Conservation (phyloP, 345 rosid genomes). For the Eucalyptus pauciflora region DNA sequence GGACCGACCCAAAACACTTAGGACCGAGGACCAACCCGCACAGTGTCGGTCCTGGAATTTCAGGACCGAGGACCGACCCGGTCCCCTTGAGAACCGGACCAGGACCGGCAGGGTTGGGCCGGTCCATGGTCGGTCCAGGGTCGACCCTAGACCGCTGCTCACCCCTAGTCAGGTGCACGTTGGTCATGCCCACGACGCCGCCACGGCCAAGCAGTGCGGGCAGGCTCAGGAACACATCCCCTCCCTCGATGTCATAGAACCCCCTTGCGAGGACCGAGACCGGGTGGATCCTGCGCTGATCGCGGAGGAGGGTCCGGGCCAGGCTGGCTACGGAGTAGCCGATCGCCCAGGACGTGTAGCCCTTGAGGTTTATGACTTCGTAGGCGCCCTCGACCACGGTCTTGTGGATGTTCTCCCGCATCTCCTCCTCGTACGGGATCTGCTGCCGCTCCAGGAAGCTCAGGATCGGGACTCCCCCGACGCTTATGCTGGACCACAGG, state of each 20-base stretch:
- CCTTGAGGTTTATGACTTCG: slow-evolving; percentile 76
- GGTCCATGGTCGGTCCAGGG: too few relatives aligned
- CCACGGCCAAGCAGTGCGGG: slow-evolving; percentile 73
- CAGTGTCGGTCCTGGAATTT: too few relatives aligned
- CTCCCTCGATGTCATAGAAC: slow-evolving; percentile 54
- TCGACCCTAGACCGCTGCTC: too few relatives aligned
- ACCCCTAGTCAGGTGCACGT: slow-evolving; percentile 64
- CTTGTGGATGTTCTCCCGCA: slow-evolving; percentile 67
- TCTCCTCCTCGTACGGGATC: slow-evolving; percentile 67
- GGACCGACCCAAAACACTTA: too few relatives aligned
- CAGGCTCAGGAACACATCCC: slow-evolving; percentile 81
- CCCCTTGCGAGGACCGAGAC: slow-evolving; percentile 85
- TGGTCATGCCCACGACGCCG: slow-evolving; percentile 69
- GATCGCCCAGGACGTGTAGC: slow-evolving; percentile 98
- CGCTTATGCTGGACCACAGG: slow-evolving; percentile 88
- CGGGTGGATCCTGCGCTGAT: slow-evolving; percentile 89
- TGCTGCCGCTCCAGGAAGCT: slow-evolving; percentile 64
- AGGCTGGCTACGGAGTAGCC: slow-evolving; percentile 89
- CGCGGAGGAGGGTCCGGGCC: slow-evolving; percentile 61
- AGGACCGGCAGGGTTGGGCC: too few relatives aligned
- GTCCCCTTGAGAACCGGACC: too few relatives aligned
- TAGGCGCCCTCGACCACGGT: slow-evolving; percentile 58
- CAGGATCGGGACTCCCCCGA: slow-evolving; percentile 83
- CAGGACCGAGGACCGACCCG: too few relatives aligned
- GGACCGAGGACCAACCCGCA: too few relatives aligned